phyloP scores from a whole-genome alignment of 129 eudicot species.

The Flaveria ramosissima region DNA sequence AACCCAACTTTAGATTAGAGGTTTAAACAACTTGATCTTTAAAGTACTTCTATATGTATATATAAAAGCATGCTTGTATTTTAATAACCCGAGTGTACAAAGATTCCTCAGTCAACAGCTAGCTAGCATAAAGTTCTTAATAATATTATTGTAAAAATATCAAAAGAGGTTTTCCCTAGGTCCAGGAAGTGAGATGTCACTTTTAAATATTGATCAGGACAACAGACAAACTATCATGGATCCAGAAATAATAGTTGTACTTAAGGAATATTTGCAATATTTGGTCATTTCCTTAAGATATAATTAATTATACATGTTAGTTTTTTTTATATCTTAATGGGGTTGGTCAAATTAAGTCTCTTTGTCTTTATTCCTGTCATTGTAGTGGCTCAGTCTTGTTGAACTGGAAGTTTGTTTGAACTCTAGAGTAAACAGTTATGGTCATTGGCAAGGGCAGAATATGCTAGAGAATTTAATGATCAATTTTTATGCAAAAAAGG shows the following conservation, averaged over 20 bases:
- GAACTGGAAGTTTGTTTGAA: slow-evolving; percentile 16
- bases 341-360: slow-evolving; percentile 20
- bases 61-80: neutral
- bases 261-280: neutral
- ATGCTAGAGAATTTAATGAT: no score
- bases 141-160: slow-evolving; percentile 20
- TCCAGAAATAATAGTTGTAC: slow-evolving; percentile 12
- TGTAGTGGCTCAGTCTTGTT: slow-evolving; percentile 7
- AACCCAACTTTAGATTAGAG: slow-evolving; percentile 21
- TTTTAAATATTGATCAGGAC: slow-evolving; percentile 17
- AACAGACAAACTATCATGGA: slow-evolving; percentile 32
- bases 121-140: slow-evolving; percentile 11
- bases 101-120: slow-evolving; percentile 35
- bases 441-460: neutral
- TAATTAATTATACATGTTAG: neutral
- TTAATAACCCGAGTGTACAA: slow-evolving; percentile 31
- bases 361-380: slow-evolving; percentile 16
- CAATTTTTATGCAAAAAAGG: neutral
- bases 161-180: slow-evolving; percentile 29
- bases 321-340: slow-evolving; percentile 8
- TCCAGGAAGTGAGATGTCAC: slow-evolving; percentile 24
- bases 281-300: neutral
- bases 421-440: neutral
- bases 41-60: slow-evolving; percentile 1
- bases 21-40: slow-evolving; percentile 32